Base-by-base conservation (phyloP, 805 yeast genomes). In the Cyberlindnera samutprakarnensis region DNA sequence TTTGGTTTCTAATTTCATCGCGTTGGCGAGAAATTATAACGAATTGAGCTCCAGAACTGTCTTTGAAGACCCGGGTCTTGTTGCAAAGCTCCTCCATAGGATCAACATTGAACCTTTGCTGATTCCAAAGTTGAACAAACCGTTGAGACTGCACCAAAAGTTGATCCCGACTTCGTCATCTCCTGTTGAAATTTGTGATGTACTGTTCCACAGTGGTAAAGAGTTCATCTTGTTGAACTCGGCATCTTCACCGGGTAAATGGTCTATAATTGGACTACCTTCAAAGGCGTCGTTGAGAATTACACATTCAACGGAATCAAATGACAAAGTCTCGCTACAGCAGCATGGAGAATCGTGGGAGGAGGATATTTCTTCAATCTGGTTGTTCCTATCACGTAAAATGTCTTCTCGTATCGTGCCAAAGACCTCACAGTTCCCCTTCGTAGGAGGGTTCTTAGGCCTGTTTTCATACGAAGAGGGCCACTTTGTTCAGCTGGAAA, bases 391-490 rank as follows among this genome's bases (percentile, higher is more conserved):
- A 11, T 70, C 81, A 0, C 33, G 51, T 2, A 64, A 55, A 28
- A 74, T 82, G 75, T 44, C 56, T 7, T 35, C 47, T 6, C 45
- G 47, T 33, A 54, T 57, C 12, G 38, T 33, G 21, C 45, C 28
- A 26, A 34, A 19, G 10, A 7, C 20, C 13, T 33, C 61, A 7
- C 57, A 60, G 0, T 59, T 85, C 14, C 95, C 95, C 1, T 92
- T 92, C 47, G 61, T 75, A 35, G 97, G 98, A n/a, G 99, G 99
- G 0, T 65, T 84, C 20, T 62, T 88, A 33, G 99, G 99, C 5
- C 64, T 80, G 25, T 55, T 92, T 9, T 80, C 94, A 0, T 92
- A 92, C 51, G 98, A 90, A 53, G 90, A 83, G 58, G 95, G 95
- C 1, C 69, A 70, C 17, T 66, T 64, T 31, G 47, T 65, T 2